phyloP scores from a whole-genome alignment of 768 basidiomycete species.

The Hypholoma sublateritium region DNA sequence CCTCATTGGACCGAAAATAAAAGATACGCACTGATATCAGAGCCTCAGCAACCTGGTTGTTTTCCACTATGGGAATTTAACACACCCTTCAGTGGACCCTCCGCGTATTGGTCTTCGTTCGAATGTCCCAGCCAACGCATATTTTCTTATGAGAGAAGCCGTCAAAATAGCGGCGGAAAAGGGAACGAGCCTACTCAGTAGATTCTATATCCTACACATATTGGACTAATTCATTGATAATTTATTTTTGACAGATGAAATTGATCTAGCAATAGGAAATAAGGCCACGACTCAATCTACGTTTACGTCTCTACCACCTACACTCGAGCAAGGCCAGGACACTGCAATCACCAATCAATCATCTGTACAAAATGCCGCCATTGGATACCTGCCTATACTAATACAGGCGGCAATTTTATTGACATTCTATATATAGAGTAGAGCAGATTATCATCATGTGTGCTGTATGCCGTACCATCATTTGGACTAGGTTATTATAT shows the following conservation, averaged over 20 bases:
- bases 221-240: background rate
- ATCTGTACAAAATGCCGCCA: too few relatives aligned
- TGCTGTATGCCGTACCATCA: too few relatives aligned
- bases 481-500: too few relatives aligned
- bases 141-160: conserved; percentile 32
- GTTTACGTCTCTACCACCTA: too few relatives aligned
- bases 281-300: background rate
- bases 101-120: conserved; percentile 70
- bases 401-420: too few relatives aligned
- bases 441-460: too few relatives aligned
- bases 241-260: background rate
- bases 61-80: conserved; percentile 74
- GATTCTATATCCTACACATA: background rate
- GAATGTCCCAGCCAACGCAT: conserved; percentile 55
- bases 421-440: too few relatives aligned
- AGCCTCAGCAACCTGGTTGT: conserved; percentile 52
- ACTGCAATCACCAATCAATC: too few relatives aligned
- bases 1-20: background rate
- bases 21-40: background rate
- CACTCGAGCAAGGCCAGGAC: too few relatives aligned
- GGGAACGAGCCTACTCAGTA: background rate
- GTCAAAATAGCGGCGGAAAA: conserved; percentile 29
- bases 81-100: conserved; percentile 63
- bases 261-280: background rate
- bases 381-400: too few relatives aligned